Conservation (phyloP, 192 early-diverging fungal species). For the Diversispora epigaea region DNA sequence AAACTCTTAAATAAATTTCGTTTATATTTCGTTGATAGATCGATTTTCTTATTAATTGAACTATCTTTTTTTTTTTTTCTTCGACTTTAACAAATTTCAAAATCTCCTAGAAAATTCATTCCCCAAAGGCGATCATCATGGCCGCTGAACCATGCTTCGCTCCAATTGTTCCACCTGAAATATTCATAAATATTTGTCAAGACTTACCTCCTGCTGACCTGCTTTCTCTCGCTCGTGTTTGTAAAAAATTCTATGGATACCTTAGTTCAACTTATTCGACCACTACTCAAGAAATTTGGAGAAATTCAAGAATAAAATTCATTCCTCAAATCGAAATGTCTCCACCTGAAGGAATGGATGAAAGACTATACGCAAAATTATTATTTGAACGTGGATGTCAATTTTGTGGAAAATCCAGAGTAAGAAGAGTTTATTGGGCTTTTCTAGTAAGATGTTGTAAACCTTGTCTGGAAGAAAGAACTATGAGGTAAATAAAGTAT, state of each 20-base stretch:
- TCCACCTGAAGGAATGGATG: conserved; percentile 18
- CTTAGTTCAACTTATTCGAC: conserved; percentile 12
- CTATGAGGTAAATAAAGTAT: conserved; percentile 13
- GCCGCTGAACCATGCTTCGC: neutral
- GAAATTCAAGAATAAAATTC: neutral
- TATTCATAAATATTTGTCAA: conserved; percentile 28
- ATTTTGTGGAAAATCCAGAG: conserved; percentile 13
- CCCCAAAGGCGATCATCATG: conserved; percentile 2
- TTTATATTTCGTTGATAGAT: too few relatives aligned
- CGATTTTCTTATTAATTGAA: too few relatives aligned
- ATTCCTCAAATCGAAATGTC: conserved; percentile 14
- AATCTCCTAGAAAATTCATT: neutral
- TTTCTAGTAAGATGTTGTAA: conserved; percentile 22
- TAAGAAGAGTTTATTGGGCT: conserved; percentile 29
- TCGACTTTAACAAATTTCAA: neutral
- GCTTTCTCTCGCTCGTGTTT: conserved; percentile 9
- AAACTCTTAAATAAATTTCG: too few relatives aligned
- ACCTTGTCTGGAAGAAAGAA: conserved; percentile 18
- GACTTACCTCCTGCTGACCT: conserved; percentile 17
- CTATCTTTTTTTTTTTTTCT: neutral
- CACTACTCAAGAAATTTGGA: conserved; percentile 28
- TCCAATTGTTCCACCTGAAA: conserved; percentile 18
- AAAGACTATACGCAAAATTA: neutral
- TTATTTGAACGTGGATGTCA: conserved; percentile 14
- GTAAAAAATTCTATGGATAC: conserved; percentile 17